Evolutionary conservation across 108 stramenopile species (phyloP), one percentile per base, ranked within the genome.

Genomic region (Skeletonema grethae): DNA sequence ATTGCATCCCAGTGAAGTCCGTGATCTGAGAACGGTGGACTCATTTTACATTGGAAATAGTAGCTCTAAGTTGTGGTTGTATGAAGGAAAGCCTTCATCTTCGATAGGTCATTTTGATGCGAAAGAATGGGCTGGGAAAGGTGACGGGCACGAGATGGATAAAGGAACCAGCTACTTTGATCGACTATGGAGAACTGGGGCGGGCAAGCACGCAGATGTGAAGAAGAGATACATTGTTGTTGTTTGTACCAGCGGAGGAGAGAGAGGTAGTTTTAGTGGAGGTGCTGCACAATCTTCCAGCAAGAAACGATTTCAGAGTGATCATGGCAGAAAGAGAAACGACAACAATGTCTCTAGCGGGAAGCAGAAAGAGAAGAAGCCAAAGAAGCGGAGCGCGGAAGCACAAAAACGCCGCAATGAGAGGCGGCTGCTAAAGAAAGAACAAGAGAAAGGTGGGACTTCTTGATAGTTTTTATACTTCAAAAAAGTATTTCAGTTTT

Each of bases 131-230:
- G 41, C 8, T 39, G 12, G 41, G n/a, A 43, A 39, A 39, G 38
- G 38, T 12, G 10, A 12, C 13, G 18, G 46, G 46, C 2, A 48
- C 46, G 46, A 20, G n/a, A 13, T 24, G 11, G 41, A 50, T 25
- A 65, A 72, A 28, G 94, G 94, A 36, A 48, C 77, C 11, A 92
- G 86, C 69, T 95, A 91, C 77, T 95, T 95, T 82, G 94, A 95
- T 73, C 84, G 91, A 15, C 72, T 95, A 22, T 95, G 94, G 94
- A 75, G 85, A 71, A 88, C 85, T 46, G 91, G 91, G 13, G 94
- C 86, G 56, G 91, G 94, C 25, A 76, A 74, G 15, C 89, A 95
- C 67, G 88, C 94, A 9, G 87, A 92, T 43, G 60, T 63, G 71
- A 84, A 60, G n/a, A 84, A 77, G 38, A 79, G 89, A 31, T 87